These are phyloP conservation scores for Astrephomene gubernaculifera DNA, from an alignment of 139 green algal genomes.

Conservation along the genomic window DNA sequence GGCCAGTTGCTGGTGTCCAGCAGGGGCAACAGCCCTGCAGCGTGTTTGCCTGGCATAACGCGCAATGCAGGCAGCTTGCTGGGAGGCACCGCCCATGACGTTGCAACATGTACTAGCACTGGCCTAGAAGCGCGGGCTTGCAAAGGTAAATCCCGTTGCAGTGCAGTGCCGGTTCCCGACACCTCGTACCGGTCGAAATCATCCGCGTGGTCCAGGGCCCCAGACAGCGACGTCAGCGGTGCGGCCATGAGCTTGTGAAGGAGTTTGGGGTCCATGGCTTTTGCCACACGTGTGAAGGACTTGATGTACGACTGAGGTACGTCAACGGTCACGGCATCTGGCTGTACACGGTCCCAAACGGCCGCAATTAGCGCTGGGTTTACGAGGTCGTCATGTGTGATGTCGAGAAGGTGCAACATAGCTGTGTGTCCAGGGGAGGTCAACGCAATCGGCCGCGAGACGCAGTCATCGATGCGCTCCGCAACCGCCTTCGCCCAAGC, in stretches of 20 bases:
- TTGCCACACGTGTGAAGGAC: conserved; percentile 26
- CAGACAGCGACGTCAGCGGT: background rate
- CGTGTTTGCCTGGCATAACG: too few relatives aligned
- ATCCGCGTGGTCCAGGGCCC: background rate
- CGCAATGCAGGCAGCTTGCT: too few relatives aligned
- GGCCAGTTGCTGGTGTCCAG: too few relatives aligned
- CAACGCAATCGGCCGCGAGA: background rate
- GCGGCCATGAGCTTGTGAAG: background rate
- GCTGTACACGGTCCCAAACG: conserved; percentile 5
- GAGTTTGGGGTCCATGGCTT: background rate
- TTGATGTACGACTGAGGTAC: conserved; percentile 29
- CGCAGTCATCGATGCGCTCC: conserved; percentile 1
- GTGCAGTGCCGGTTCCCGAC: too few relatives aligned
- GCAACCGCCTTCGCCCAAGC: conserved; percentile 4
- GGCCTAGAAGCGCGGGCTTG: too few relatives aligned
- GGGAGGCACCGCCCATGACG: too few relatives aligned
- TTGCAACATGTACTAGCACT: too few relatives aligned
- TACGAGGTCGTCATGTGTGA: conserved; percentile 18
- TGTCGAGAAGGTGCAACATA: conserved; percentile 6
- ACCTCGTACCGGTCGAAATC: conserved; percentile 24
- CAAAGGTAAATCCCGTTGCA: too few relatives aligned
- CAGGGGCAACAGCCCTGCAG: too few relatives aligned
- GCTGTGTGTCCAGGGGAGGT: background rate
- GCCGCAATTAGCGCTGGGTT: conserved; percentile 21
- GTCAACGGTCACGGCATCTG: conserved; percentile 25